These are phyloP conservation scores for Astrephomene gubernaculifera DNA, from an alignment of 139 green algal species.

Conservation along the genomic window DNA sequence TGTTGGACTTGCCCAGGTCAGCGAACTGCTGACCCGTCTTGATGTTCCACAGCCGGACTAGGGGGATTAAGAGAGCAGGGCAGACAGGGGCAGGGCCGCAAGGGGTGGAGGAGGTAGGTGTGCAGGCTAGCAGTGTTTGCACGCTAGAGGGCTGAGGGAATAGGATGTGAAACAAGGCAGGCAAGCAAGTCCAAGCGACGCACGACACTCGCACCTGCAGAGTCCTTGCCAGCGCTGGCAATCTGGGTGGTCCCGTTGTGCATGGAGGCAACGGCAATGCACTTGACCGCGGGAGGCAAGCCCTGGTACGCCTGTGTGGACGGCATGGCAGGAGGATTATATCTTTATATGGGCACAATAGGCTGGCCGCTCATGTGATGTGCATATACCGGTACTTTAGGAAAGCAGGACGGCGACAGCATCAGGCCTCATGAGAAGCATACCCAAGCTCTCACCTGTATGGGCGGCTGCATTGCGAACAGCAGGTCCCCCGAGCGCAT, in stretches of 20 bases:
- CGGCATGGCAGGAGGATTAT: too few species aligned
- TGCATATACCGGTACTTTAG: too few species aligned
- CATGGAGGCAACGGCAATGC: conserved; percentile 23
- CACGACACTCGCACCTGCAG: conserved; percentile 16
- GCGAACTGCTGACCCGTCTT: conserved; percentile 22
- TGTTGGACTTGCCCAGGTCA: conserved; percentile 10
- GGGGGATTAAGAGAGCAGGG: too few species aligned
- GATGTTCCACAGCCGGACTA: conserved; percentile 37
- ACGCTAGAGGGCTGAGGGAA: too few species aligned
- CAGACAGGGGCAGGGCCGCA: too few species aligned
- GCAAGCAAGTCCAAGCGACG: not conserved
- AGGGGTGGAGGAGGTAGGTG: not conserved
- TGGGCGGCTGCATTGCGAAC: conserved; percentile 36
- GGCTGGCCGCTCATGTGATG: too few species aligned
- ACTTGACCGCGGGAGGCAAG: conserved; percentile 25
- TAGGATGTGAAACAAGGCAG: too few species aligned
- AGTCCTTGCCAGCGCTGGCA: conserved; percentile 18
- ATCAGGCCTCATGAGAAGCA: too few species aligned
- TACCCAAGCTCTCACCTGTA: conserved; percentile 12
- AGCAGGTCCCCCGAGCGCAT: conserved; percentile 29
- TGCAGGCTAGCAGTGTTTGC: too few species aligned
- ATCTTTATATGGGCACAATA: too few species aligned
- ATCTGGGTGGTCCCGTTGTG: conserved; percentile 24
- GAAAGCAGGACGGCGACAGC: too few species aligned
- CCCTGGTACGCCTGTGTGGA: conserved; percentile 16